Percentiles rank a stretch among this genome's conserved stretches.
phyloP scores from a whole-genome alignment of 768 basidiomycete genomes.

The Lepiota brunneoincarnata region DNA sequence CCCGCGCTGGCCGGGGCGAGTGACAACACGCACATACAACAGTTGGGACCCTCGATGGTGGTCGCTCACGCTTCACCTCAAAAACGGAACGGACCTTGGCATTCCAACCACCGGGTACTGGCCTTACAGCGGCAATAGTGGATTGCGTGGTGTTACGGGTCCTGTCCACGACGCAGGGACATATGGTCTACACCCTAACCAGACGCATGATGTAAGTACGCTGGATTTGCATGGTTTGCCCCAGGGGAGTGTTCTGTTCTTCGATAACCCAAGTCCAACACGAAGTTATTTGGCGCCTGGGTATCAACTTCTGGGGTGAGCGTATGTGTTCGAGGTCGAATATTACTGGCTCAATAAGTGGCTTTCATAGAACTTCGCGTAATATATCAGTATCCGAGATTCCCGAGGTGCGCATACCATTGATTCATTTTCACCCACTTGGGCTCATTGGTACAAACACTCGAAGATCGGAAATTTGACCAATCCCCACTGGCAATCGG shows the following conservation, averaged over 20 bases:
- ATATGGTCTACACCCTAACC: constrained; percentile 18
- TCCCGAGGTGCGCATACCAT: constrained; percentile 20
- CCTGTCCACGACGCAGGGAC: too few species aligned
- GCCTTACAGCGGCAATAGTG: constrained; percentile 30
- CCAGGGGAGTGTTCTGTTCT: constrained; percentile 20
- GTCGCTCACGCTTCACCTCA: too few species aligned
- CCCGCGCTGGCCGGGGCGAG: neutral
- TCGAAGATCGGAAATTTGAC: constrained; percentile 26
- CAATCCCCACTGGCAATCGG: constrained; percentile 28
- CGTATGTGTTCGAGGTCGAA: neutral
- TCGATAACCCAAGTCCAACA: too few species aligned
- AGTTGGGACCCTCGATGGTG: too few species aligned
- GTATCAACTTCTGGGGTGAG: constrained; percentile 27
- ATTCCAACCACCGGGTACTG: constrained; percentile 30
- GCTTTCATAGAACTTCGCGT: too few species aligned
- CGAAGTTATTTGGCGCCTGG: constrained; percentile 25
- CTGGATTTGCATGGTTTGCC: constrained; percentile 20
- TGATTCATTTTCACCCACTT: neutral
- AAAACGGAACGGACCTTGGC: too few species aligned
- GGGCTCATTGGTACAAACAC: neutral
- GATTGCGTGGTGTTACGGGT: constrained; percentile 22
- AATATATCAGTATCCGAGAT: too few species aligned
- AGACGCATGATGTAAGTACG: constrained; percentile 15
- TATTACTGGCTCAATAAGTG: neutral
- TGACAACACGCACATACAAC: neutral